Base-by-base conservation (phyloP, 768 basidiomycete genomes). In the Boletus rex-veris region DNA sequence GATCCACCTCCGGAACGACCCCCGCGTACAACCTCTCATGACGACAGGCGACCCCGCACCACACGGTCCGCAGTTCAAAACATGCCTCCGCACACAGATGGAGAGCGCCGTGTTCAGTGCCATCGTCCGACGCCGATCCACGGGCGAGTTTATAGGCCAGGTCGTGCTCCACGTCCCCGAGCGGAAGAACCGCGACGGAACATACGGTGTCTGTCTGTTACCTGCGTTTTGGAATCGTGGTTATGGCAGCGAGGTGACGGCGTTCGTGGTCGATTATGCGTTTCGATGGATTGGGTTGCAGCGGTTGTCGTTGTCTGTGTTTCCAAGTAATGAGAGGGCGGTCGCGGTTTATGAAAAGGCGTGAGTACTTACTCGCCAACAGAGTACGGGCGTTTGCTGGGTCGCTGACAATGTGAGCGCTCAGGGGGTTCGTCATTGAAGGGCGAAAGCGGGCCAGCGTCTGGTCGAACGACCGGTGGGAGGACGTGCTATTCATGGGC, bases 351-450 rank as follows among this genome's bases (percentile, higher is more conserved):
- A 79, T 41, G 68, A 71, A 54, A 74, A 73, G 55, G 61, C 73
- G 78, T 79, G 58, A 68, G 77, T 52, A n/a, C 6, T 2, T 19
- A 19, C 19, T 24, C 3, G 14, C 14, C 6, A 7, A 3, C 12
- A 26, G 3, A 0, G 21, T 21, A 24, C 21, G 21, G 21, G 21
- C 24, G 24, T 24, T 24, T 24, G 24, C 26, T 8, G 12, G 19
- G 10, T 55, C 3, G n/a, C 38, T 59, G 44, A 52, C 21, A 7
- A 4, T 24, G n/a, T 11, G 21, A 7, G 26, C 9, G 16, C 7
- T 12, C 47, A 77, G 74, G n/a, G 75, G 75, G 1, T 78, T 77
- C 58, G 62, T 71, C 1, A 63, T 70, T 5, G 76, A 77, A 58
- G 75, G 76, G 16, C 64, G 64, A 48, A 69, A 67, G 30, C 65